These are phyloP conservation scores for Mangifera indica DNA, from an alignment of 345 rosid species.

Conservation along the genomic window DNA sequence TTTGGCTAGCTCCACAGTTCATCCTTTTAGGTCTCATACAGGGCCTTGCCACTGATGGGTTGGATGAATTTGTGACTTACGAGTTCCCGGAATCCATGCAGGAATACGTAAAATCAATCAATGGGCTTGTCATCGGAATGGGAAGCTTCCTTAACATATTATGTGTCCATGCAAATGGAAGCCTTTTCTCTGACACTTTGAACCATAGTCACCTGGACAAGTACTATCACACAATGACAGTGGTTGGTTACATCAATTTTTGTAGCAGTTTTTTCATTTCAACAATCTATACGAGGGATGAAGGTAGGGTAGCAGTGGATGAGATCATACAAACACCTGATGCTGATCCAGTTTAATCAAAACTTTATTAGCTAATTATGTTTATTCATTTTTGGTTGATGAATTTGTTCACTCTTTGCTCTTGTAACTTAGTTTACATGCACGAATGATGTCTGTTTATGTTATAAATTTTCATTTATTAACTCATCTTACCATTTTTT, in stretches of 20 bases:
- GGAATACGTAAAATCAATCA: background rate
- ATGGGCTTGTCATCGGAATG: background rate
- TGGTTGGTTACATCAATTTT: background rate
- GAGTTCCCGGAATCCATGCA: background rate
- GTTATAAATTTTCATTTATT: too few species aligned
- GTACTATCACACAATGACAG: background rate
- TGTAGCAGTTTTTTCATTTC: background rate
- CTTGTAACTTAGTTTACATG: too few species aligned
- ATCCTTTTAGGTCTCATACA: slow-evolving; percentile 9
- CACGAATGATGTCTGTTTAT: too few species aligned
- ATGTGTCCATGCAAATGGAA: background rate
- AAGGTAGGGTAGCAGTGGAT: background rate
- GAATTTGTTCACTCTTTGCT: too few species aligned
- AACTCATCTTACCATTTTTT: too few species aligned
- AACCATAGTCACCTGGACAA: background rate
- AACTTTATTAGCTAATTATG: too few species aligned
- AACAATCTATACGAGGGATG: background rate
- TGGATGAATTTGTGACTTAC: background rate
- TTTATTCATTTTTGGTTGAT: too few species aligned
- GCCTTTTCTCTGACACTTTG: background rate
- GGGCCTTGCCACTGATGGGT: background rate
- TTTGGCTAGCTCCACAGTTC: slow-evolving; percentile 15
- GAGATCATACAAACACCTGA: background rate
- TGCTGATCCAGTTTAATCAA: background rate
- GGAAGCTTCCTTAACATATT: background rate